These are phyloP conservation scores for Sarcocystis neurona DNA, from an alignment of 169 alveolate genomes.

Conservation along the genomic window DNA sequence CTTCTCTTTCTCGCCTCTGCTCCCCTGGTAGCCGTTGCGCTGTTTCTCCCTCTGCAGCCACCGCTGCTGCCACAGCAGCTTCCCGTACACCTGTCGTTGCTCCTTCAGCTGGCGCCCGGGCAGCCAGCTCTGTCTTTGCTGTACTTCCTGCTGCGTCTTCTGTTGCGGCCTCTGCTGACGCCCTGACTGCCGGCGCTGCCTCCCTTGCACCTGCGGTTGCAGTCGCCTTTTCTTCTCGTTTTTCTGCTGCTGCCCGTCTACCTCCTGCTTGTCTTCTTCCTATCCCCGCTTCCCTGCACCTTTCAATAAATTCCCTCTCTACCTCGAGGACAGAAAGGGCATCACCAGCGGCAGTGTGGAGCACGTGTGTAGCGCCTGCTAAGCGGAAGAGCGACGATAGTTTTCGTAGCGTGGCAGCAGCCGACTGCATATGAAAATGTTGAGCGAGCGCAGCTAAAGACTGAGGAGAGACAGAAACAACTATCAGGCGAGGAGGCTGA, in stretches of 20 bases:
- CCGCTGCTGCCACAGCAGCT: not conserved
- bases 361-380: slow-evolving; percentile 68
- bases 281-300: slow-evolving; percentile 33
- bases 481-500: not conserved
- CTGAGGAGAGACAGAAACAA: slow-evolving; percentile 75
- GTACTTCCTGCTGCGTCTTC: too few species aligned
- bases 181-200: too few species aligned
- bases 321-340: slow-evolving; percentile 63
- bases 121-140: too few species aligned
- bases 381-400: slow-evolving; percentile 68
- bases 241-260: not conserved
- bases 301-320: slow-evolving; percentile 63
- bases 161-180: too few species aligned
- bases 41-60: slow-evolving; percentile 6
- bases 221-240: too few species aligned
- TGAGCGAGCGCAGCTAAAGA: slow-evolving; percentile 78
- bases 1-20: too few species aligned
- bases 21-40: too few species aligned
- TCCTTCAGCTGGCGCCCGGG: too few species aligned
- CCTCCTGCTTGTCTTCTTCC: not conserved
- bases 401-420: slow-evolving; percentile 48
- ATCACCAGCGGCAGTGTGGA: slow-evolving; percentile 64
- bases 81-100: too few species aligned
- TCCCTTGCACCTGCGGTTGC: too few species aligned
- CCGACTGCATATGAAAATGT: slow-evolving; percentile 65